phyloP scores from a whole-genome alignment of 164 flowering plant species.

The Aristolochia contorta region DNA sequence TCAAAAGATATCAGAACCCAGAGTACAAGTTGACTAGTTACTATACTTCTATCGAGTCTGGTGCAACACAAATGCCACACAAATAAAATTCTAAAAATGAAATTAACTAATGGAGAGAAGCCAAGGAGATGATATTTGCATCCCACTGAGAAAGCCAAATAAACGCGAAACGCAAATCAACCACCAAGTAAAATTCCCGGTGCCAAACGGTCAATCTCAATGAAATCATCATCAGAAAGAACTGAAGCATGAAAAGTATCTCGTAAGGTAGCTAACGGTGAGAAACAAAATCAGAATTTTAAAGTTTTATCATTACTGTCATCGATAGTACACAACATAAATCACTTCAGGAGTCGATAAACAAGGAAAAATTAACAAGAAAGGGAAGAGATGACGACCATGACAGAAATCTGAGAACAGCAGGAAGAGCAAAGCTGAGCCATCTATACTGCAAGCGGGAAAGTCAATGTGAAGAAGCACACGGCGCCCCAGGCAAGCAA shows the following conservation, averaged over 20 bases:
- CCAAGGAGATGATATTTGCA: too few species aligned
- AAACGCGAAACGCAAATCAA: too few species aligned
- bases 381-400: constrained; percentile 7
- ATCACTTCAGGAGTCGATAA: not conserved
- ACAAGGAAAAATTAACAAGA: not conserved
- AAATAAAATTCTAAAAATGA: too few species aligned
- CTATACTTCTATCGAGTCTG: too few species aligned
- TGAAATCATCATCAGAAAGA: too few species aligned
- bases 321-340: not conserved
- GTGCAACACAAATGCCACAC: too few species aligned
- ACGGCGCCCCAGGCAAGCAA: not conserved
- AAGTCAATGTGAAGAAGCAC: not conserved
- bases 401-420: constrained; percentile 10
- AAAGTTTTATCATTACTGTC: not conserved
- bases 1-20: too few species aligned
- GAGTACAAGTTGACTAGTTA: too few species aligned
- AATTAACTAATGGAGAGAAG: too few species aligned
- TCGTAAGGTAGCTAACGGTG: not conserved
- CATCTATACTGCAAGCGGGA: constrained; percentile 7
- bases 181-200: too few species aligned
- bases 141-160: too few species aligned
- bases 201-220: too few species aligned
- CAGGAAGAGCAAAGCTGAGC: constrained; percentile 5
- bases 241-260: not conserved
- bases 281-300: not conserved